Conservation (phyloP, 345 rosid genomes). For the Moringa oleifera region DNA sequence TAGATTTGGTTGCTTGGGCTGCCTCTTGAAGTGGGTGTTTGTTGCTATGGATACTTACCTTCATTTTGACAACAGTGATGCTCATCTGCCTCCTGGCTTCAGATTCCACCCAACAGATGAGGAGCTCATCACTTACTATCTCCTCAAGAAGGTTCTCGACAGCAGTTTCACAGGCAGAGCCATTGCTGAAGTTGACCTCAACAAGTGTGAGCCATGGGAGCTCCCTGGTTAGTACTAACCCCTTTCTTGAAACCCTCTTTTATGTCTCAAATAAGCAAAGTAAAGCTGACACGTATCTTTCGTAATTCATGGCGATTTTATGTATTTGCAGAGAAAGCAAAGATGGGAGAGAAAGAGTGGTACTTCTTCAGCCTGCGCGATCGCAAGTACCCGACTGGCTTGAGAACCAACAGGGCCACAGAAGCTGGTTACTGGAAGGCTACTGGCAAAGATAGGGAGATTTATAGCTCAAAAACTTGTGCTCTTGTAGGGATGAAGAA, state of each 20-base stretch:
- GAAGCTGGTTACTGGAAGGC: slow-evolving; percentile 99
- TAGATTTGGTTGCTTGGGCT: slow-evolving; percentile 5
- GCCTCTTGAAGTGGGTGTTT: neutral
- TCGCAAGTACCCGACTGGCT: slow-evolving; percentile 91
- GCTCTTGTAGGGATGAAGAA: slow-evolving; percentile 92
- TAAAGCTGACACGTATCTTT: too few relatives aligned
- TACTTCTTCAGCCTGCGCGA: slow-evolving; percentile 84
- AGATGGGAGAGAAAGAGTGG: slow-evolving; percentile 97
- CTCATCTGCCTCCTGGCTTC: slow-evolving; percentile 81
- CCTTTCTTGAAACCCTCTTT: neutral
- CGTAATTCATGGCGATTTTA: too few relatives aligned
- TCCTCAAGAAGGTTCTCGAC: slow-evolving; percentile 77
- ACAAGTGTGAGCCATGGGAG: slow-evolving; percentile 98
- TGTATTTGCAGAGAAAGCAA: slow-evolving; percentile 87
- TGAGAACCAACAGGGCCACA: slow-evolving; percentile 89
- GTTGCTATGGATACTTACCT: slow-evolving; percentile 44
- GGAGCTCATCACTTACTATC: slow-evolving; percentile 86
- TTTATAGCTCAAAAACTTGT: slow-evolving; percentile 76
- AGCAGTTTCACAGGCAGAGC: slow-evolving; percentile 66
- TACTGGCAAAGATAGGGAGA: slow-evolving; percentile 90
- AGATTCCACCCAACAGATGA: slow-evolving; percentile 95
- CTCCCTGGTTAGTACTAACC: slow-evolving; percentile 58
- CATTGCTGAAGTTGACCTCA: slow-evolving; percentile 84
- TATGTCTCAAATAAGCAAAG: too few relatives aligned
- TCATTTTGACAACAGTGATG: slow-evolving; percentile 36